Conservation (phyloP, 495 filamentous ascomycete genomes). For the Aspergillus campestris region DNA sequence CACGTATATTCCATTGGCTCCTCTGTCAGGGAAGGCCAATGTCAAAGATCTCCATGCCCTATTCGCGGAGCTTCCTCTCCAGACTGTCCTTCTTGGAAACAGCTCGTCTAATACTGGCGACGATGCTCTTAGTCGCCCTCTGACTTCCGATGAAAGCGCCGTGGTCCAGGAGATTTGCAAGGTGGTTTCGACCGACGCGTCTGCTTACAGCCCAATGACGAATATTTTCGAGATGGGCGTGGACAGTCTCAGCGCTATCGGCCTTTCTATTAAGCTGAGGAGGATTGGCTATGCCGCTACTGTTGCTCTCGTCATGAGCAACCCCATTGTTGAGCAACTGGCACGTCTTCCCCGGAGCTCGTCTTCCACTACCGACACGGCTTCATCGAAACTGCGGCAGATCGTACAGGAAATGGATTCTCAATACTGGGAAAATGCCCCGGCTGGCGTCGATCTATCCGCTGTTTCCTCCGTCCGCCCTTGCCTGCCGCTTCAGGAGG, state of each 20-base stretch:
- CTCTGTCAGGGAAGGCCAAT: conserved; percentile 42
- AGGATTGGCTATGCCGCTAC: conserved; percentile 46
- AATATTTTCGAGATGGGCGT: conserved; percentile 34
- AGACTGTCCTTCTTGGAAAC: conserved; percentile 15
- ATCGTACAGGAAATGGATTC: conserved; percentile 32
- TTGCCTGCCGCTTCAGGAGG: conserved; percentile 65
- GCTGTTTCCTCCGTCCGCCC: conserved; percentile 16
- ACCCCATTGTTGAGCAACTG: conserved; percentile 52
- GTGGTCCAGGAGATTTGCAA: conserved; percentile 16
- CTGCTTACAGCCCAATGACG: conserved; percentile 41
- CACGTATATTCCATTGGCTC: conserved; percentile 30
- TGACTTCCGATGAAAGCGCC: conserved; percentile 14
- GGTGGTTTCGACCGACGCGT: conserved; percentile 20
- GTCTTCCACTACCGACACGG: background rate
- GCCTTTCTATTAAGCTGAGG: conserved; percentile 56
- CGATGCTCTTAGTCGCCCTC: background rate
- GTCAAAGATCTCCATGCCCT: conserved; percentile 33
- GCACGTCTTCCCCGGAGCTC: conserved; percentile 14
- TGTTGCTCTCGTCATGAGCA: conserved; percentile 58
- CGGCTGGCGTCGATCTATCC: conserved; percentile 4
- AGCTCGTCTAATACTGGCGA: conserved; percentile 1
- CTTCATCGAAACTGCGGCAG: conserved; percentile 7
- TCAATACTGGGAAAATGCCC: conserved; percentile 45
- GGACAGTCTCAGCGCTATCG: conserved; percentile 36
- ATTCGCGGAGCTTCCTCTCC: conserved; percentile 14